Percentiles rank a stretch among this genome's conserved stretches.
Evolutionary conservation across 768 basidiomycete species (phyloP).

Genomic region (Trametes meyenii): DNA sequence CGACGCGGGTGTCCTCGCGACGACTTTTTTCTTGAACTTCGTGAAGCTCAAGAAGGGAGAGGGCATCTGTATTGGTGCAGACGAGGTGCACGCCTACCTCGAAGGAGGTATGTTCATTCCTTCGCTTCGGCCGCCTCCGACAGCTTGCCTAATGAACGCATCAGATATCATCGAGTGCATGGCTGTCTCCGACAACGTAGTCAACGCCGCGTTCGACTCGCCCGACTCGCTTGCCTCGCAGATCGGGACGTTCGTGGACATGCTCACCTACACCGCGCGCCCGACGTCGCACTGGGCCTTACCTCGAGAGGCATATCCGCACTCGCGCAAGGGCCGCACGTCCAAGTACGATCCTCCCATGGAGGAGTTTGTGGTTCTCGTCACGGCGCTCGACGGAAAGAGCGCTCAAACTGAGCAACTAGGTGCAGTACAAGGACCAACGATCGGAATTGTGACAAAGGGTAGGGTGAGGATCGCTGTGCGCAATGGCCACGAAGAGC

Average conservation of each 20-base stretch:
- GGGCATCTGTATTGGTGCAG: slow-evolving; percentile 55
- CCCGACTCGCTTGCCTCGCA: slow-evolving; percentile 23
- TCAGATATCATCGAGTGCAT: slow-evolving; percentile 66
- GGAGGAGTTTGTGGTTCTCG: slow-evolving; percentile 35
- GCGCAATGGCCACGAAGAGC: slow-evolving; percentile 16
- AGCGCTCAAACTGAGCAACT: slow-evolving; percentile 18
- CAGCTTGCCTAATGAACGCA: neutral
- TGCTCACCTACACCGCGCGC: slow-evolving; percentile 34
- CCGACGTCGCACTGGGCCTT: slow-evolving; percentile 30
- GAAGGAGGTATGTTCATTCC: slow-evolving; percentile 46
- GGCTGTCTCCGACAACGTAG: slow-evolving; percentile 60
- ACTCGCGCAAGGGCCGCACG: slow-evolving; percentile 21
- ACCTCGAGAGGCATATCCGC: slow-evolving; percentile 19
- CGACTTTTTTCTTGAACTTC: slow-evolving; percentile 55
- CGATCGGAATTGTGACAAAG: slow-evolving; percentile 31
- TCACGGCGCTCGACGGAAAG: slow-evolving; percentile 22
- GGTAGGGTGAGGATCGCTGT: slow-evolving; percentile 21
- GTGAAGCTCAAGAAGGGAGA: slow-evolving; percentile 53
- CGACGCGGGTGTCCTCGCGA: slow-evolving; percentile 56
- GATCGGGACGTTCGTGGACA: slow-evolving; percentile 27
- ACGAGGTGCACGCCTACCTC: slow-evolving; percentile 62
- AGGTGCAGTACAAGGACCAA: slow-evolving; percentile 25
- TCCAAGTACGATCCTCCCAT: slow-evolving; percentile 31
- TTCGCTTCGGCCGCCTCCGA: no score
- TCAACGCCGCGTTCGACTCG: slow-evolving; percentile 51